phyloP scores from a whole-genome alignment of 1,139 yeast species.

The Pichia sp. region DNA sequence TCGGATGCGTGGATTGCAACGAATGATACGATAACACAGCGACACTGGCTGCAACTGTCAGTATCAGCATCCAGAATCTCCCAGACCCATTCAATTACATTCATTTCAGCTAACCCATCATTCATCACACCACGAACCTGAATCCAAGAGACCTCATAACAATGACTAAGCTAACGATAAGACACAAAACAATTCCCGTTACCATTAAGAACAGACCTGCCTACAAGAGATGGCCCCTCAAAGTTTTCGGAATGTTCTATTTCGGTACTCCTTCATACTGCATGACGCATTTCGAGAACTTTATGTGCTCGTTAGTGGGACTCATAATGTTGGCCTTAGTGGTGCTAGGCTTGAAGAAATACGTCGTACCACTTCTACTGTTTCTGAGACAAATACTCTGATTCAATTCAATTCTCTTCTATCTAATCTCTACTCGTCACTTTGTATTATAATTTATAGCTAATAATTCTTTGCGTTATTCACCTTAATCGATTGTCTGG shows the following conservation, averaged over 20 bases:
- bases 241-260: constrained; percentile 4
- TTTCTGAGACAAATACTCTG: background rate
- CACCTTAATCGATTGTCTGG: too few relatives aligned
- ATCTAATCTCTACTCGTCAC: background rate
- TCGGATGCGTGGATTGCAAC: background rate
- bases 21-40: background rate
- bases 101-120: too few relatives aligned
- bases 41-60: background rate
- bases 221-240: constrained; percentile 1
- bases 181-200: constrained; percentile 1
- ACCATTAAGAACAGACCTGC: constrained; percentile 5
- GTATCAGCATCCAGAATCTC: background rate
- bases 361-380: constrained; percentile 7
- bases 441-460: background rate
- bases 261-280: constrained; percentile 2
- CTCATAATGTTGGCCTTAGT: constrained; percentile 1
- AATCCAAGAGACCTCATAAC: too few relatives aligned
- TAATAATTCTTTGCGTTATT: background rate
- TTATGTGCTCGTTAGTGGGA: background rate
- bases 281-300: constrained; percentile 7
- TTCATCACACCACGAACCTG: too few relatives aligned
- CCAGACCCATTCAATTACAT: background rate
- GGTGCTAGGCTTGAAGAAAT: constrained; percentile 8
- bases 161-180: background rate
- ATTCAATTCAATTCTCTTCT: background rate